phyloP scores from a whole-genome alignment of 1,284 basidiomycete species.

The Hymenochaete sp. region DNA sequence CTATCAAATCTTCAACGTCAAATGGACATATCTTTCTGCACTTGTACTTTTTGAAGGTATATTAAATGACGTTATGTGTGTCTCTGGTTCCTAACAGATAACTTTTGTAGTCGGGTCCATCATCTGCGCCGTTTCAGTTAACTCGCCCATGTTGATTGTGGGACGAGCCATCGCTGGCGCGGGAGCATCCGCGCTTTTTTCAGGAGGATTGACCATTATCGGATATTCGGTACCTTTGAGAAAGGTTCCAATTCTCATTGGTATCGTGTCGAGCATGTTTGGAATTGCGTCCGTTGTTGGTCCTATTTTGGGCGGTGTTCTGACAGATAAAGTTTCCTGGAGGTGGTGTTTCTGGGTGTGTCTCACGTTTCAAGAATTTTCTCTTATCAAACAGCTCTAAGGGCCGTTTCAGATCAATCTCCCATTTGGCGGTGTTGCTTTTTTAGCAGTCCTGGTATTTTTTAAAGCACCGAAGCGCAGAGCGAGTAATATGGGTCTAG shows the following conservation, averaged over 20 bases:
- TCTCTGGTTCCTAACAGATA: neutral
- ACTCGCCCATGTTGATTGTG: slow-evolving; percentile 34
- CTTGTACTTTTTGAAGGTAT: slow-evolving; percentile 27
- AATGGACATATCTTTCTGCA: slow-evolving; percentile 26
- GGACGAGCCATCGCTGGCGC: slow-evolving; percentile 38
- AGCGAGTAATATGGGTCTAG: slow-evolving; percentile 16
- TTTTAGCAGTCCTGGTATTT: slow-evolving; percentile 29
- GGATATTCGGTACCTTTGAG: slow-evolving; percentile 31
- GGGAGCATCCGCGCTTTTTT: slow-evolving; percentile 40
- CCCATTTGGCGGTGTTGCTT: slow-evolving; percentile 30
- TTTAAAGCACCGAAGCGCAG: slow-evolving; percentile 21
- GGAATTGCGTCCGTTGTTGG: slow-evolving; percentile 33
- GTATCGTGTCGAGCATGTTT: slow-evolving; percentile 31
- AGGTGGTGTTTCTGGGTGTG: slow-evolving; percentile 30
- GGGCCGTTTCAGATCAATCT: slow-evolving; percentile 30
- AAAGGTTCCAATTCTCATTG: slow-evolving; percentile 28
- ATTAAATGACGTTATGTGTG: neutral
- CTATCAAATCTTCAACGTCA: slow-evolving; percentile 19
- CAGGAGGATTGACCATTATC: slow-evolving; percentile 28
- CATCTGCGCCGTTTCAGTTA: slow-evolving; percentile 29
- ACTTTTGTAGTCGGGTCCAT: slow-evolving; percentile 26
- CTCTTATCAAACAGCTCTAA: neutral
- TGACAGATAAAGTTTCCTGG: slow-evolving; percentile 32
- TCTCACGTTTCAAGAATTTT: neutral
- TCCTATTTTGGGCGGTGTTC: slow-evolving; percentile 31